Base-by-base conservation (phyloP, 768 basidiomycete species). In the Leccinum pellstonianum region DNA sequence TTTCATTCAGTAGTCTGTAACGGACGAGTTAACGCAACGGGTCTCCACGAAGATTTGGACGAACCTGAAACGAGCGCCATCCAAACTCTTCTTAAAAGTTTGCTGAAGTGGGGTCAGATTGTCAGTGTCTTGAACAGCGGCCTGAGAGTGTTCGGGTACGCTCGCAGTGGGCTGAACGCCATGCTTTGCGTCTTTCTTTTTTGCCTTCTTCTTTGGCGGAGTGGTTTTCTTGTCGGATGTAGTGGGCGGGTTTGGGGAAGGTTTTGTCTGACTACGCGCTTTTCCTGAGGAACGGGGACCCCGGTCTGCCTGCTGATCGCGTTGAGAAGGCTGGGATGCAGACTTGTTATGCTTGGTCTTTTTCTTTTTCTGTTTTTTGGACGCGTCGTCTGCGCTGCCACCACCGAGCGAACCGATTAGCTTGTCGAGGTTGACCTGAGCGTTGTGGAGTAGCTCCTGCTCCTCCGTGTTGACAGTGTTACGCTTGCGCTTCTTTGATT, bases 11-110 rank as follows among this genome's bases (percentile, higher is more conserved):
- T 79, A 91, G 83, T 68, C 95, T 93, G 62, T 50, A 52, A 19
- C 25, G 15, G 33, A 35, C 21, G 37, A 43, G 49, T 71, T 27
- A 73, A 50, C 33, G 5, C n/a, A 50, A 27, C 8, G 25, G 4
- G 55, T 46, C 52, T 38, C 37, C 11, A 21, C 21, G 12, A 10
- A 38, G 17, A 4, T 9, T 37, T 46, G 19, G 29, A 47, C 57
- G 66, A 50, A 89, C 93, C 93, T 83, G 73, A 95, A 95, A 25
- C 87, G 84, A n/a, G 94, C 93, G 0, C 94, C 91, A 59, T 91
- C 86, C 57, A 95, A 73, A 64, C 84, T 91, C 56, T 87, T 80
- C 73, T 85, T 93, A 85, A 97, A 90, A 19, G 73, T 79, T 53
- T 80, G 81, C 71, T 97, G 95, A 64, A 96, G 76, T 2, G 80